Evolutionary conservation across 805 yeast genomes (phyloP).

Genomic region (Starmerella sirachaensis): DNA sequence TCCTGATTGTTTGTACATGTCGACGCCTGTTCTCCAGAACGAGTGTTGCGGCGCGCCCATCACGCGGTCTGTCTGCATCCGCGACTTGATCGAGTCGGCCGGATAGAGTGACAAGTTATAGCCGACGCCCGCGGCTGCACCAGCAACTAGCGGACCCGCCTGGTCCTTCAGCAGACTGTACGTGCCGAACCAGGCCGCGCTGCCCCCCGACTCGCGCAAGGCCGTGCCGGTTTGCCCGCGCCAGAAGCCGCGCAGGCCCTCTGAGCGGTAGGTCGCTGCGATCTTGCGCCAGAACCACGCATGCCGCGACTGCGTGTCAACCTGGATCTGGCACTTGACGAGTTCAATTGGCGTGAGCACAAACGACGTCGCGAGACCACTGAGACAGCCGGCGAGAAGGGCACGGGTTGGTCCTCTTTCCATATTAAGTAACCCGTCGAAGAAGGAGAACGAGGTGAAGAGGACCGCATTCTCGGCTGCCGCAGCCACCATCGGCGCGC

Average conservation of each 20-base stretch:
- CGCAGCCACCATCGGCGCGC: conserved; percentile 80
- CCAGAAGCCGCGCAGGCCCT: conserved; percentile 72
- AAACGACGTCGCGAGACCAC: conserved; percentile 74
- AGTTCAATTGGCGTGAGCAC: conserved; percentile 86
- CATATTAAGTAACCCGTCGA: conserved; percentile 15
- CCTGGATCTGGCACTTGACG: conserved; percentile 79
- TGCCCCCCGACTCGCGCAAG: conserved; percentile 74
- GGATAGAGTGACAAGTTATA: conserved; percentile 78
- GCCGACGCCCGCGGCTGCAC: conserved; percentile 76
- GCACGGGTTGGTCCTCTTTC: conserved; percentile 32
- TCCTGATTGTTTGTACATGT: conserved; percentile 44
- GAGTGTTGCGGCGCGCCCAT: conserved; percentile 28
- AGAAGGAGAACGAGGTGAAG: conserved; percentile 36
- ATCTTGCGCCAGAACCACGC: conserved; percentile 19
- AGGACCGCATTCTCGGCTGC: conserved; percentile 77
- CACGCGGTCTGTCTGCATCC: conserved; percentile 56
- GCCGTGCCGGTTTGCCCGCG: conserved; percentile 75
- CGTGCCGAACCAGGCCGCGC: conserved; percentile 89
- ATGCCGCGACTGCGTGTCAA: conserved; percentile 26
- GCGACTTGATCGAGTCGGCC: conserved; percentile 78
- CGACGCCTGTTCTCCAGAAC: conserved; percentile 31
- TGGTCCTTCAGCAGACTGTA: conserved; percentile 44
- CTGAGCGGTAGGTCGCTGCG: conserved; percentile 10
- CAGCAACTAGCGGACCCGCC: conserved; percentile 46
- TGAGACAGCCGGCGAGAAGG: conserved; percentile 60